Base-by-base conservation (phyloP, 2,329 filamentous ascomycete genomes). In the Neofusicoccum sp. region DNA sequence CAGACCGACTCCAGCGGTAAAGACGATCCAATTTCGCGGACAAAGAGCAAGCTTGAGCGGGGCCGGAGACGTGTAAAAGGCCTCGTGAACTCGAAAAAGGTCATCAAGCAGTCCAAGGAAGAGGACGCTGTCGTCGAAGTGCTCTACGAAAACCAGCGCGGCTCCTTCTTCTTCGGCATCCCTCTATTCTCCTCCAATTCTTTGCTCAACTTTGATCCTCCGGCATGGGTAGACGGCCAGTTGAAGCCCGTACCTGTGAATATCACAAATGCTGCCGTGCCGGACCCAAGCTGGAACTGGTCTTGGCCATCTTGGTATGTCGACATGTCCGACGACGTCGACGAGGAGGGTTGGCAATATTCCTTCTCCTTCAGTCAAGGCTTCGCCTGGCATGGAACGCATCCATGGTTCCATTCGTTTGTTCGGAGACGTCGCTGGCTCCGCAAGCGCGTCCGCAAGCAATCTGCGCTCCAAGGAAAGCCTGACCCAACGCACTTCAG, bases 241-340 rank as follows among this genome's bases (percentile, higher is more conserved):
- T 71, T 82, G 65, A 81, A 81, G 62, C 78, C 82, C 12, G 86
- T 83, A 53, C 79, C 85, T 5, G 86, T 89, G 66, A 82, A 88
- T 71, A 96, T 93, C 64, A 85, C 88, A 62, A 97, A 91, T 63
- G 92, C 93, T 0, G 93, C 97, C 73, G 86, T 96, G 1, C 95
- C 95, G 0, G 95, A 99, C 71, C 95, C 95, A 5, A 91, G 88
- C 64, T 99, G 95, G 95, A 87, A 91, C 71, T 99, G 95, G 95
- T 86, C 81, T 8, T 89, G 86, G 86, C 83, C 83, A 70, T 82
- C 81, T 41, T 89, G 86, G 86, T 89, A 88, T 70, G 86, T 88
- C 31, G 86, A 89, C 79, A 91, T 83, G 91, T 93, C 79, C n/a
- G 84, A 89, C 2, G 88, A 89, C 62, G 86, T 90, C 9, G 95